Base-by-base conservation (phyloP, 163 green algal genomes). In the Trebouxia gelatinosa region DNA sequence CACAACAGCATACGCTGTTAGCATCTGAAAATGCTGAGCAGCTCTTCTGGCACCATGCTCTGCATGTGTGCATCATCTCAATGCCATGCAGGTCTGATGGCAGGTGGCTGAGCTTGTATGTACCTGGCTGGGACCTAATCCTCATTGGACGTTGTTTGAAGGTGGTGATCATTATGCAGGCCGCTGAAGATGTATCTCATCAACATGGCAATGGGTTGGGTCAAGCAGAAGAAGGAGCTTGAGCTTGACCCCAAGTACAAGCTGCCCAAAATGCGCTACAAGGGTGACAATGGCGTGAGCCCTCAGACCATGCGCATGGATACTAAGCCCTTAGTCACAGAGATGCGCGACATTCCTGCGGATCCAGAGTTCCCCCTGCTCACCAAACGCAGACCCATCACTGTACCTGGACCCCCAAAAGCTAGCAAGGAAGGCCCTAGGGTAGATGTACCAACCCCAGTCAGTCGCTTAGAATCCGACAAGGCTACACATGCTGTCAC, bases 201-300 rank as follows among this genome's bases (percentile, higher is more conserved):
- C 32, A 74, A 85, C 75, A 54, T 87, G 40, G 75, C 64, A 34
- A 62, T 87, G 35, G 75, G 43, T 2, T 78, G 46, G 65, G 67
- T 78, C 5, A 34, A 67, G 37, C 61, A 85, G 26, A 78, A 82
- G 68, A 72, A 80, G 46, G 74, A 59, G 3, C 35, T 83, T 61
- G 48, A 77, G n/a, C 74, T 89, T 61, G 65, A 84, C 32, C 59
- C 74, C n/a, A 64, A 86, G 67, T 89, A 84, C 72, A 87, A 87
- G 74, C 80, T 89, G 80, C 85, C 85, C 32, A 81, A 82, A 26
- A 87, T 89, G 85, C 80, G 74, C 39, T 89, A 89, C 80, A 89
- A 89, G 70, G 85, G 84, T 35, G 72, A 67, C 31, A 19, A 29
- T 4, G n/a, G 37, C 37, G 35, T 79, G 9, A 39, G 28, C 1